These are phyloP conservation scores for Musa troglodytarum DNA, from an alignment of 176 grass and related monocot species.

Conservation along the genomic window DNA sequence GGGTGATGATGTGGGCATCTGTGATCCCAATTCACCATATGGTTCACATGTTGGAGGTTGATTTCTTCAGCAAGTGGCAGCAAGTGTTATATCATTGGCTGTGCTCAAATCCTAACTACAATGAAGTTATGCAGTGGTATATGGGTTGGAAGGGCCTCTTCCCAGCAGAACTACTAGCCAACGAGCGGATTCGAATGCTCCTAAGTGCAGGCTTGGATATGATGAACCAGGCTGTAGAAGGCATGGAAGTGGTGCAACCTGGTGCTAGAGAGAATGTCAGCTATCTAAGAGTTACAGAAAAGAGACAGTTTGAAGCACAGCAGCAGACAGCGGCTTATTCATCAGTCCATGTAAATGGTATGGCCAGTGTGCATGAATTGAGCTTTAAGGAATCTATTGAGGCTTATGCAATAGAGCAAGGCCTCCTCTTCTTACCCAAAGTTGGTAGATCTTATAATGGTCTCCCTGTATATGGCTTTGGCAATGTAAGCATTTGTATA, in stretches of 20 bases:
- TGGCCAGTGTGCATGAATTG: conserved; percentile 40
- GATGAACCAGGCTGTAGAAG: conserved; percentile 86
- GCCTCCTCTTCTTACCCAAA: conserved; percentile 76
- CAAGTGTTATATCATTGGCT: conserved; percentile 78
- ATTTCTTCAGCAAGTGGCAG: conserved; percentile 90
- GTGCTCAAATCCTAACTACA: conserved; percentile 70
- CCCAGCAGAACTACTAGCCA: conserved; percentile 65
- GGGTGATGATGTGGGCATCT: conserved; percentile 76
- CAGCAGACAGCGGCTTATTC: conserved; percentile 41
- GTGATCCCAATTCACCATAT: conserved; percentile 69
- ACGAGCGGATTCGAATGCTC: conserved; percentile 57
- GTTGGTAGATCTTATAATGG: conserved; percentile 73
- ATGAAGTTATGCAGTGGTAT: conserved; percentile 82
- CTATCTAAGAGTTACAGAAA: conserved; percentile 62
- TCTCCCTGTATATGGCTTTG: conserved; percentile 81
- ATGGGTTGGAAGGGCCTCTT: conserved; percentile 75
- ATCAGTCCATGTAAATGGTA: conserved; percentile 25
- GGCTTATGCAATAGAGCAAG: conserved; percentile 71
- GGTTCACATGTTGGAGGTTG: conserved; percentile 78
- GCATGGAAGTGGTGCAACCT: conserved; percentile 56
- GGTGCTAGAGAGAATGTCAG: conserved; percentile 57
- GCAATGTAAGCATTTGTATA: conserved; percentile 56
- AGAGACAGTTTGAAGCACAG: conserved; percentile 60
- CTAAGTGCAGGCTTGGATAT: conserved; percentile 65
- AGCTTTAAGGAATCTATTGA: conserved; percentile 85